phyloP scores from a whole-genome alignment of 2,329 filamentous ascomycete species.

The Sporothrix humicola region DNA sequence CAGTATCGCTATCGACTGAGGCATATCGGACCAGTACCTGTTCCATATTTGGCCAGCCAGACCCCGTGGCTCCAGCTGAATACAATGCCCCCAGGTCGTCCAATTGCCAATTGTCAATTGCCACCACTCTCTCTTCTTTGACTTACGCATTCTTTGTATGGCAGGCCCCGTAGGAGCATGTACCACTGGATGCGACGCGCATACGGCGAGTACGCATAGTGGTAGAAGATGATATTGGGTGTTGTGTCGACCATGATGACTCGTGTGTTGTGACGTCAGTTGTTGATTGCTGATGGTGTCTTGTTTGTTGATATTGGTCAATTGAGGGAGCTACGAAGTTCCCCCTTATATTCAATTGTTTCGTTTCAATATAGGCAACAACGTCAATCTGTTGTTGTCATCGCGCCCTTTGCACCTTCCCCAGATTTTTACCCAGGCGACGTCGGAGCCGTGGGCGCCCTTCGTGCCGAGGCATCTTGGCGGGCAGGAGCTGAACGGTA shows the following conservation, averaged over 20 bases:
- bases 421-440: constrained; percentile 23
- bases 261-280: neutral
- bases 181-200: constrained; percentile 71
- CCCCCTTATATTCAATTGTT: neutral
- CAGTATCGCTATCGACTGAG: neutral
- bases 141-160: constrained; percentile 70
- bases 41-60: too few species aligned
- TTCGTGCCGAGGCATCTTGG: constrained; percentile 23
- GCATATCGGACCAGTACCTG: too few species aligned
- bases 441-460: neutral
- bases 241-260: constrained; percentile 31
- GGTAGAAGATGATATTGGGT: constrained; percentile 64
- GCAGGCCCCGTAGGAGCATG: constrained; percentile 67
- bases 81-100: too few species aligned
- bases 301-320: neutral
- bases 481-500: neutral
- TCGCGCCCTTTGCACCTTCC: constrained; percentile 13
- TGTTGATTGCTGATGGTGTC: neutral
- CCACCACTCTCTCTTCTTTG: neutral
- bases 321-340: neutral
- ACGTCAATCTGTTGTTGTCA: constrained; percentile 12
- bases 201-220: constrained; percentile 70
- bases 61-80: too few species aligned
- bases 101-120: too few species aligned
- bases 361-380: neutral